Evolutionary conservation across 768 basidiomycete genomes (phyloP).

Genomic region (Pholiota conissans): DNA sequence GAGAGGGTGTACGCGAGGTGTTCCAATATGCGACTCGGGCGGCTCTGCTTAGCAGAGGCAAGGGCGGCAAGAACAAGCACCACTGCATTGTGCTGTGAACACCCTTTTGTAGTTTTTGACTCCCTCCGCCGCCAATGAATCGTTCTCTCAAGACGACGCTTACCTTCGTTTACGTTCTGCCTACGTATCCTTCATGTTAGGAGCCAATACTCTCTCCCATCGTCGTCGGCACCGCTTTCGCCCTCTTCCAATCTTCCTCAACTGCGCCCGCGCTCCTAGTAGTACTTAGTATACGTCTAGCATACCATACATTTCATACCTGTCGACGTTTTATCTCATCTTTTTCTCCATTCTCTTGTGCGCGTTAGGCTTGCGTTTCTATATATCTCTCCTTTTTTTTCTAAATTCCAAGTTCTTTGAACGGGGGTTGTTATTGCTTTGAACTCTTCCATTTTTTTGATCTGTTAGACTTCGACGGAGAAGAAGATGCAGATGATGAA

Average conservation of each 20-base stretch:
- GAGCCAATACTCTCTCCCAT: no score
- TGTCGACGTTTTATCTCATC: constrained; percentile 8
- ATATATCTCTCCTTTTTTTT: neutral
- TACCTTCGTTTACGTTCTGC: neutral
- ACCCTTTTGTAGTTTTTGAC: neutral
- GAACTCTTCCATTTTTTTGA: neutral
- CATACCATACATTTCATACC: constrained; percentile 11
- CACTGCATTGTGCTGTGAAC: constrained; percentile 21
- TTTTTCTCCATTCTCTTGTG: neutral
- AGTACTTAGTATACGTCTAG: constrained; percentile 10
- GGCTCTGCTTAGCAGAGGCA: constrained; percentile 70
- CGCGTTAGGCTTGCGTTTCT: neutral
- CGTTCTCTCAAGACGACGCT: neutral
- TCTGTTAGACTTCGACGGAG: no score
- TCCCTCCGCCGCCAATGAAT: neutral
- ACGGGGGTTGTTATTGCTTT: no score
- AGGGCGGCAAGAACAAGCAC: constrained; percentile 37
- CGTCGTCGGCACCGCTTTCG: no score
- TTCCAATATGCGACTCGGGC: constrained; percentile 97
- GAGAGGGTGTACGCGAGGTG: constrained; percentile 96
- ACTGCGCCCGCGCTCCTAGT: neutral
- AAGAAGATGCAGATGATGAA: no score
- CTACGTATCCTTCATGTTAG: neutral
- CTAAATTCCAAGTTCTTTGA: no score
- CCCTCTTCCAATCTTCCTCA: neutral